phyloP scores from a whole-genome alignment of 2,329 filamentous ascomycete genomes.

The Nannizzia gypsea region DNA sequence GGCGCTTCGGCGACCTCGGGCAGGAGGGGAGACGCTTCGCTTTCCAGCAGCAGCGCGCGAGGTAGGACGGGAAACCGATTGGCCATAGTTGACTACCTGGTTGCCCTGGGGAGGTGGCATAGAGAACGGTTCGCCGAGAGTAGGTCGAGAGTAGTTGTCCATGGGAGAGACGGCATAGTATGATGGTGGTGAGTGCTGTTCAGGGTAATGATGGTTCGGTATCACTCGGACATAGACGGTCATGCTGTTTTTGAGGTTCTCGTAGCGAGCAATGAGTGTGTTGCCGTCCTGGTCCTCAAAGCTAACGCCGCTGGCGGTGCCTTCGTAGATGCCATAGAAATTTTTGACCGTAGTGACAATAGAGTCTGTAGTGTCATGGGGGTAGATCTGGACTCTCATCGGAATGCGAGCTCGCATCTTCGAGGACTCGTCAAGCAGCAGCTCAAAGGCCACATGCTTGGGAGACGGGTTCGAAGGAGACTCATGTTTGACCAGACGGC shows the following conservation, averaged over 20 bases:
- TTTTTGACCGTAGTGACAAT: conserved; percentile 98
- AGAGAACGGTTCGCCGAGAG: conserved; percentile 52
- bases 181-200: conserved; percentile 31
- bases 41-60: conserved; percentile 57
- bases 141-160: conserved; percentile 44
- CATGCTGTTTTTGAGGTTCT: conserved; percentile 90
- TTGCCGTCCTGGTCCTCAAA: conserved; percentile 86
- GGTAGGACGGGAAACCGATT: conserved; percentile 53
- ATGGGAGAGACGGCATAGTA: conserved; percentile 40
- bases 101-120: conserved; percentile 48
- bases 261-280: conserved; percentile 87
- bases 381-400: conserved; percentile 71
- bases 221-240: conserved; percentile 84
- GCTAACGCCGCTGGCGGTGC: conserved; percentile 69
- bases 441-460: conserved; percentile 55
- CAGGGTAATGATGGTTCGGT: conserved; percentile 42
- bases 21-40: conserved; percentile 66
- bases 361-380: conserved; percentile 91
- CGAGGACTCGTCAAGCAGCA: conserved; percentile 47
- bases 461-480: conserved; percentile 31
- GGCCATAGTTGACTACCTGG: conserved; percentile 44
- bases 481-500: conserved; percentile 20
- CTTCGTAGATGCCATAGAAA: conserved; percentile 91
- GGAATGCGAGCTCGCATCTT: conserved; percentile 50
- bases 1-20: conserved; percentile 61